These are phyloP conservation scores for Cajanus cajan DNA, from an alignment of 306 rosid genomes.

Conservation along the genomic window DNA sequence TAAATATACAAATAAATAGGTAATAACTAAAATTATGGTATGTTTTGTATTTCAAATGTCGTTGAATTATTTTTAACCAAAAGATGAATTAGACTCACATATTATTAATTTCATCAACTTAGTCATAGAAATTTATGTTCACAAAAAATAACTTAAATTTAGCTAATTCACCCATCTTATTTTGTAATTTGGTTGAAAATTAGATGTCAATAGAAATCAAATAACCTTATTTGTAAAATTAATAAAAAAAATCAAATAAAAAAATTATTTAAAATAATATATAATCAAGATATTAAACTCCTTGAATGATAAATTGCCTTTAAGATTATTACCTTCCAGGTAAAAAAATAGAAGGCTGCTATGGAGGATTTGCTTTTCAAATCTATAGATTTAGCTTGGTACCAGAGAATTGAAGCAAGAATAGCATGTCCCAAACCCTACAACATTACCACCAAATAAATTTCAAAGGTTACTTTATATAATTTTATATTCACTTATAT, in stretches of 20 bases:
- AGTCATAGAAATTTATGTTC: neutral
- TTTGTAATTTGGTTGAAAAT: neutral
- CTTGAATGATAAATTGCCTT: neutral
- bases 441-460: constrained; percentile 17
- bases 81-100: neutral
- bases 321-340: constrained; percentile 66
- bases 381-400: constrained; percentile 61
- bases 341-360: constrained; percentile 68
- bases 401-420: constrained; percentile 65
- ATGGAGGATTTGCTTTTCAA: constrained; percentile 61
- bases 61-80: neutral
- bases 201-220: neutral
- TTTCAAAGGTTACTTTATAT: neutral
- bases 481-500: neutral
- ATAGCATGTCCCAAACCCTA: constrained; percentile 60
- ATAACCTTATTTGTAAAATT: neutral
- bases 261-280: too few species aligned
- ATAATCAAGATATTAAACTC: neutral
- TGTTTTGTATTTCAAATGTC: neutral
- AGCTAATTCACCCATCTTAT: neutral
- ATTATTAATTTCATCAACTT: neutral
- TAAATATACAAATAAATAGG: neutral
- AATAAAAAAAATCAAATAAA: too few species aligned
- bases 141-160: neutral
- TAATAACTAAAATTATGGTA: too few species aligned